Percentiles rank a stretch among this genome's conserved stretches.
phyloP scores from a whole-genome alignment of 2,329 filamentous ascomycete genomes.

The Fusarium musae region DNA sequence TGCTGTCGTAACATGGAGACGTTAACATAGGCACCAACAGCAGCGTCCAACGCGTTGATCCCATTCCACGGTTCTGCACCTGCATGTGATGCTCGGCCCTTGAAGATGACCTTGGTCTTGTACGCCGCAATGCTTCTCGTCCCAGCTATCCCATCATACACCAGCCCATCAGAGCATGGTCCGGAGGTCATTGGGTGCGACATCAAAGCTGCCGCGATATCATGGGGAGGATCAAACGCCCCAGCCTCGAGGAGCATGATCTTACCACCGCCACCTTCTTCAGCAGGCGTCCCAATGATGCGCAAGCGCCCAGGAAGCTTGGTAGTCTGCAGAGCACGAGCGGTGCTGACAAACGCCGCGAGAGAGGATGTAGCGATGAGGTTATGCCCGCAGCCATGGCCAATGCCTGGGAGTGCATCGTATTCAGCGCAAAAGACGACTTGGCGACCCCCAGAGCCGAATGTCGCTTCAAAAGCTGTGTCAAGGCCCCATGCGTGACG shows the following conservation, averaged over 20 bases:
- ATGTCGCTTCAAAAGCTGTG: neutral
- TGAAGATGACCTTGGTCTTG: neutral
- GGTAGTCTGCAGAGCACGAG: neutral
- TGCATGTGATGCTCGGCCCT: neutral
- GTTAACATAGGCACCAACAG: neutral
- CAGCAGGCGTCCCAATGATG: neutral
- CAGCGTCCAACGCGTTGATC: neutral
- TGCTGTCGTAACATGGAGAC: neutral
- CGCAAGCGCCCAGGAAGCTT: neutral
- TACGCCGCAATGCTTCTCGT: neutral
- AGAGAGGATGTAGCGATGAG: neutral
- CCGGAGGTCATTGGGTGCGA: neutral
- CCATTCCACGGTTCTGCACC: neutral
- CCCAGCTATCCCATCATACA: neutral
- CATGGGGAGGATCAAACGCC: neutral
- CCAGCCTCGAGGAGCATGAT: neutral
- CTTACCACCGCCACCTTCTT: neutral
- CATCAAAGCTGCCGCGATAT: neutral
- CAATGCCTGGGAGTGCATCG: neutral
- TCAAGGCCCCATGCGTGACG: neutral
- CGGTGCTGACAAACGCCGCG: neutral
- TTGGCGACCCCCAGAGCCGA: neutral
- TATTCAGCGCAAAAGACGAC: neutral
- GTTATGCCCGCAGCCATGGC: neutral
- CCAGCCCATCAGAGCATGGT: neutral